Evolutionary conservation across 768 basidiomycete genomes (phyloP), one percentile per base, ranked within the genome.

Genomic region (Sporobolomyces pararoseus): DNA sequence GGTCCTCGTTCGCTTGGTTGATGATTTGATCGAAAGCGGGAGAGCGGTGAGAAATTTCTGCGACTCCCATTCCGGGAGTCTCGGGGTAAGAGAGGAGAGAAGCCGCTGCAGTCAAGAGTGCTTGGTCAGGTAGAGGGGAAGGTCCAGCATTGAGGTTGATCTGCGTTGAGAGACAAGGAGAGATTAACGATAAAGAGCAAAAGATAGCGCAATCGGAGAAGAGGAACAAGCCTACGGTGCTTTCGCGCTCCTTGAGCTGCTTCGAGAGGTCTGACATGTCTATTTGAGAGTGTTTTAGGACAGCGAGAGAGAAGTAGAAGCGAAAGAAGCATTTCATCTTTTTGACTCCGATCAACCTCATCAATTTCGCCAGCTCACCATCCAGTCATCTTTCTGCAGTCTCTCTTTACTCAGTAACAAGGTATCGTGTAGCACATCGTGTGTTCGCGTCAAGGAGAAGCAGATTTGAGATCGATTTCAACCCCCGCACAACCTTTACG

Each of bases 71-170:
- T 32, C 96, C 96, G 3, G 90, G 94, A 54, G 84, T 84, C 65
- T 88, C 83, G 80, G 91, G 97, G 83, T 98, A 89, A 25, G 66
- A 68, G 76, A 99, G 82, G n/a, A 98, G 83, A 21, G 89, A 91
- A 70, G 84, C 81, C 19, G 89, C 84, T 3, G 94, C 91, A 78
- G 93, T 86, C 75, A 87, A 80, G 62, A 99, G 85, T 35, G 97
- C 91, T 5, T 86, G 82, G n/a, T 86, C 84, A 21, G 96, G 96
- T 49, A 99, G 83, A 0, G 90, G 88, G 25, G 93, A 96, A 21
- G 96, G 96, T 1, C 96, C 96, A 60, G 96, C 88, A 59, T 91
- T 90, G 79, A 98, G 91, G 83, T 99, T 97, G 78, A 89, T 84
- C 42, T 74, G 61, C 19, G 3, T 17, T n/a, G 37, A n/a, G 37